Evolutionary conservation across 805 yeast species (phyloP).

Genomic region (Yarrowia deformans): DNA sequence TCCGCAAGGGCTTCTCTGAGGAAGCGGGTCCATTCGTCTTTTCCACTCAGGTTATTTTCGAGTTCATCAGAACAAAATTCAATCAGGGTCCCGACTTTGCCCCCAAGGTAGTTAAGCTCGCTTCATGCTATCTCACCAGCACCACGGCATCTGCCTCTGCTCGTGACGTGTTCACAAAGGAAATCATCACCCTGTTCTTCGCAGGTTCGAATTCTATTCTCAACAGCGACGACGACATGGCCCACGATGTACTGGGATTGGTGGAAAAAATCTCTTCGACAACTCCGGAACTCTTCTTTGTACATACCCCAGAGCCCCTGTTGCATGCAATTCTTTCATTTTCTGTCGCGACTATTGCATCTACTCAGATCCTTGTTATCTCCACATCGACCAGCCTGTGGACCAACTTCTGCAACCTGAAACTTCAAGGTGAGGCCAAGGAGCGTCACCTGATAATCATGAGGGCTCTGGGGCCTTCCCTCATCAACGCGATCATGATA

Average conservation of each 20-base stretch:
- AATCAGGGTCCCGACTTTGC: conserved; percentile 44
- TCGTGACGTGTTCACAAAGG: conserved; percentile 12
- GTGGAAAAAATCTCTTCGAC: conserved; percentile 29
- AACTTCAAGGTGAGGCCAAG: conserved; percentile 30
- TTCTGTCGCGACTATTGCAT: conserved; percentile 52
- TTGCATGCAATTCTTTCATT: conserved; percentile 17
- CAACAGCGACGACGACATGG: conserved; percentile 15
- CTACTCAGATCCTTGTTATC: conserved; percentile 64
- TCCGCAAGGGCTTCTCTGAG: conserved; percentile 72
- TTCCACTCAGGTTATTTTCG: conserved; percentile 53
- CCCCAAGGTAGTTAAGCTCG: conserved; percentile 47
- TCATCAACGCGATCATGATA: conserved; percentile 52
- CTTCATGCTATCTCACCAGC: conserved; percentile 46
- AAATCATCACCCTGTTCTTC: conserved; percentile 19
- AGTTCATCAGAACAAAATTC: conserved; percentile 53
- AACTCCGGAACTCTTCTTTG: conserved; percentile 28
- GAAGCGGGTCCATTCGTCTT: conserved; percentile 73
- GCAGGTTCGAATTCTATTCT: conserved; percentile 15
- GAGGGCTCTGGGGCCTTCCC: conserved; percentile 49
- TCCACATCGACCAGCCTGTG: conserved; percentile 64
- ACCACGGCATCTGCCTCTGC: background rate
- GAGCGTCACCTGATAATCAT: conserved; percentile 43
- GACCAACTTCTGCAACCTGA: conserved; percentile 54
- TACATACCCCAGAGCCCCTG: conserved; percentile 22
- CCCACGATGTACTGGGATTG: conserved; percentile 22